Evolutionary conservation across 2,329 filamentous ascomycete genomes (phyloP), one percentile per base, ranked within the genome.

Genomic region (Xylariales sp.): DNA sequence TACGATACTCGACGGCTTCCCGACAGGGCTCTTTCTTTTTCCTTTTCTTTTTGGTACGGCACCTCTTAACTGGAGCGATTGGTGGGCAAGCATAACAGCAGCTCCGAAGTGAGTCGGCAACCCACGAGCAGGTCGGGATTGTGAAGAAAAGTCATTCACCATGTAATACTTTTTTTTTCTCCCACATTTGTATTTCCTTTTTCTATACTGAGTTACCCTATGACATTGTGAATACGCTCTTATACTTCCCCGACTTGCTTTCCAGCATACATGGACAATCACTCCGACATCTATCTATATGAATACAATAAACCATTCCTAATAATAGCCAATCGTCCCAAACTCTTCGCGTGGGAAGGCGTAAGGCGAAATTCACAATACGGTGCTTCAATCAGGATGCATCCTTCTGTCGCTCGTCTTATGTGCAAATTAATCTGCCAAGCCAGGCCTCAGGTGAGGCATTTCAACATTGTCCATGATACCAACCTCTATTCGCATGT

Each of bases 91-190:
- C 20, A 34, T 15, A 21, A 20, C n/a, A 12, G 27, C 19, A 27
- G 14, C 34, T 52, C 45, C 45, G 48, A 56, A 52, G 51, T 49
- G 50, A 52, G 49, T 48, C 40, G 45, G 47, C 53, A 51, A 51
- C 57, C 50, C 48, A 47, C 47, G 45, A 45, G 38, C 39, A 41
- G 42, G 47, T 42, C 40, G 45, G 45, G 49, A 47, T 49, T n/a
- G 32, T 43, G 14, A 13, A n/a, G 33, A 37, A 33, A 33, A 24
- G 19, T 59, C 62, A 55, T 62, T 66, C 55, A 63, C 61, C 61
- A 67, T 71, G 66, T 71, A 71, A 67, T 71, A 70, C 60, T 60
- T 63, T 54, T 57, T 58, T 59, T 59, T 59, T 59, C n/a, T n/a
- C n/a, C n/a, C 58, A 55, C 53, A 52, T 54, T 50, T 59, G 57